Base-by-base conservation (phyloP, 768 basidiomycete genomes). In the Vararia minispora region DNA sequence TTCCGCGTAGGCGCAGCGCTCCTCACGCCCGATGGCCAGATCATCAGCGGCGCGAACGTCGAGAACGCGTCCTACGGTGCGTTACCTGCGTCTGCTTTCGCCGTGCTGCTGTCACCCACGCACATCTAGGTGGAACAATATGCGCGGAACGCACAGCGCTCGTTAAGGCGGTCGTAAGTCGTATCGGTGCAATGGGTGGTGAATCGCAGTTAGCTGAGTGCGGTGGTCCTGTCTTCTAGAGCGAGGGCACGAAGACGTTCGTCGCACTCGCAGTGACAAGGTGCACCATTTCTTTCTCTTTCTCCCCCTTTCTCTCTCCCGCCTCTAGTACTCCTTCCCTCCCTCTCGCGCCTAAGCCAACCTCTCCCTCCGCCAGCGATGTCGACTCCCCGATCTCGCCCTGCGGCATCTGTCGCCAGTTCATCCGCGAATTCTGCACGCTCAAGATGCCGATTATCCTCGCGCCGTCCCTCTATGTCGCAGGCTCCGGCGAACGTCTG, bases 131-230 rank as follows among this genome's bases (percentile, higher is more conserved):
- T 4, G 88, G 74, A 1, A 74, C 84, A 0, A 92, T 97, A 42
- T 98, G 94, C 48, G 94, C 94, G 0, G 94, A 99, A 56, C 67
- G 92, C 22, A 97, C 94, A 0, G 92, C 92, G 0, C 65, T 99
- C 38, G 82, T 90, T n/a, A 95, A 95, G 58, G 92, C 89, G 20
- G 77, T 83, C 16, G 91, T 92, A 45, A 58, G 86, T 67, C 3
- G 17, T 26, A 25, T 20, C 39, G 21, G 21, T 28, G 20, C 17
- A n/a, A n/a, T n/a, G n/a, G n/a, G n/a, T n/a, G n/a, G n/a, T n/a
- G n/a, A 23, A 20, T n/a, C 28, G 12, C 16, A 33, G 4, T 22
- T 18, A 29, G 17, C 26, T 11, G 35, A 29, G 7, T 11, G 24
- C 27, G 13, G 5, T 14, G 12, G 14, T 13, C 4, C 13, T n/a